phyloP scores from a whole-genome alignment of 1,284 basidiomycete species.

The Naganishia albida region DNA sequence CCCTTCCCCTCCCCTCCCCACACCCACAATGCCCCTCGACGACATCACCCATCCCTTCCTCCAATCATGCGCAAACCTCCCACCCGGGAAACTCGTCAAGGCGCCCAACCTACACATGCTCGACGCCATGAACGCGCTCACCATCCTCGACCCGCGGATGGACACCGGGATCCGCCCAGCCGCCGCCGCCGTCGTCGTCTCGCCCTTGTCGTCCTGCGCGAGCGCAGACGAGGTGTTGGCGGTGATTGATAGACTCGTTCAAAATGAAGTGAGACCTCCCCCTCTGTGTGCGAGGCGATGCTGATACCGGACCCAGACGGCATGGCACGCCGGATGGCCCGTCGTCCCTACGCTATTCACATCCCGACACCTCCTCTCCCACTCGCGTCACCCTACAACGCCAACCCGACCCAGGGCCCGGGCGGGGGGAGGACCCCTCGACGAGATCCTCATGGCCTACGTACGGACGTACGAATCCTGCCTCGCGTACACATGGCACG shows the following conservation, averaged over 20 bases:
- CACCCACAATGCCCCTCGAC: no score
- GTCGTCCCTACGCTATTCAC: constrained; percentile 31
- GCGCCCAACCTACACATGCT: constrained; percentile 24
- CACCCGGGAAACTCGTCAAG: constrained; percentile 18
- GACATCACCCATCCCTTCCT: constrained; percentile 9
- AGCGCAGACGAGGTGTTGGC: constrained; percentile 10
- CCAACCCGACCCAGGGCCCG: neutral
- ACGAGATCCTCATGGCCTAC: constrained; percentile 29
- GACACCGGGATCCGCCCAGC: constrained; percentile 17
- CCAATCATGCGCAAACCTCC: neutral
- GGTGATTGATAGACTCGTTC: constrained; percentile 26
- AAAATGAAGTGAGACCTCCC: constrained; percentile 27
- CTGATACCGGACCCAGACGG: constrained; percentile 18
- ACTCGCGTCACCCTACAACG: neutral
- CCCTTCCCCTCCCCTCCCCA: no score
- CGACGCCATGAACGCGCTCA: constrained; percentile 35
- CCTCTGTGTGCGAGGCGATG: neutral
- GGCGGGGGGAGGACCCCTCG: no score
- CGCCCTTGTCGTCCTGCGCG: neutral
- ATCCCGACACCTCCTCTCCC: constrained; percentile 24
- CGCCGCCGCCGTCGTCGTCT: no score
- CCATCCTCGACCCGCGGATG: constrained; percentile 31
- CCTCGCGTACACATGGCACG: constrained; percentile 27
- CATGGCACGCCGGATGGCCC: constrained; percentile 26
- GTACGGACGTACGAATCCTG: constrained; percentile 6